phyloP scores from a whole-genome alignment of 2,329 filamentous ascomycete genomes.

The Paracoccidioides brasiliensis region DNA sequence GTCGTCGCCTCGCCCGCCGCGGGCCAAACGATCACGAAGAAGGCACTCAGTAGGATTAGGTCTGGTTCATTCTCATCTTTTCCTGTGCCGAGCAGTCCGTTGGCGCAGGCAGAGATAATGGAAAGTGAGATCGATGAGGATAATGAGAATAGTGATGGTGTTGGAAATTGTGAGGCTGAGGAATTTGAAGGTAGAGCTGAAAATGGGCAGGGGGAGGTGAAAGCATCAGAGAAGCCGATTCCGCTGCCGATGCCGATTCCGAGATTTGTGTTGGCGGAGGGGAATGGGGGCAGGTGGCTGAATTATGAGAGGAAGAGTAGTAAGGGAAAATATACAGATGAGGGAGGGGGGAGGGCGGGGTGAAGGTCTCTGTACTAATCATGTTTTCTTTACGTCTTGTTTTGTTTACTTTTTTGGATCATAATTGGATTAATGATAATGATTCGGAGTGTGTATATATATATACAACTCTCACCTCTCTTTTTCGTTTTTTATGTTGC shows the following conservation, averaged over 20 bases:
- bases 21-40: not conserved
- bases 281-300: not conserved
- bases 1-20: not conserved
- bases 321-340: not conserved
- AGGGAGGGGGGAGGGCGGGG: not conserved
- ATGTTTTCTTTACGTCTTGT: not conserved
- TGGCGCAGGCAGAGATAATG: not conserved
- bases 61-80: not conserved
- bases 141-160: not conserved
- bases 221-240: not conserved
- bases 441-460: no score
- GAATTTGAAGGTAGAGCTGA: not conserved
- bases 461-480: no score
- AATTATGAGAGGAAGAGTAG: conserved; percentile 3
- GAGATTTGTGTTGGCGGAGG: conserved; percentile 4
- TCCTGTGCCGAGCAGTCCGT: not conserved
- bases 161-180: not conserved
- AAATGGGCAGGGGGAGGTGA: not conserved
- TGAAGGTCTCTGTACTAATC: not conserved
- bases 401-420: no score
- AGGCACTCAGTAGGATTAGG: not conserved
- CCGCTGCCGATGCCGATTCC: conserved; percentile 1
- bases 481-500: no score
- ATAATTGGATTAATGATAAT: no score
- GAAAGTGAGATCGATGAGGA: not conserved